A percentile compares a stretch with the other conserved stretches of the same genome.
Conservation (phyloP, 2,329 filamentous ascomycete species). For the Alternaria ethzedia region DNA sequence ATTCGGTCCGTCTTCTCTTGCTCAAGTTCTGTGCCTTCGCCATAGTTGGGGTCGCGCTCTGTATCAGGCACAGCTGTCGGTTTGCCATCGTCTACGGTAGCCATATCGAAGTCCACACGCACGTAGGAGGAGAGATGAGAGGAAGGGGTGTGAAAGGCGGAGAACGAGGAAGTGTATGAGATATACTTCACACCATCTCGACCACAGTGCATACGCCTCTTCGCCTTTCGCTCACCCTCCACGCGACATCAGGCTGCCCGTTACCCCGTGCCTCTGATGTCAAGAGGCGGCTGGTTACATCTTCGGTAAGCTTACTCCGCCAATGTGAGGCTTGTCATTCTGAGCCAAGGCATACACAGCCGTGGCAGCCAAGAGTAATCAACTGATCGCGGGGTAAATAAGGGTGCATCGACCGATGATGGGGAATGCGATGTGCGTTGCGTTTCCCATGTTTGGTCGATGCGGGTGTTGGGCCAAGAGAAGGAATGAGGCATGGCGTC, state of each 20-base stretch:
- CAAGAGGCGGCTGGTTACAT: constrained; percentile 21
- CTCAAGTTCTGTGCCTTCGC: constrained; percentile 19
- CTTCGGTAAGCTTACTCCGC: constrained; percentile 15
- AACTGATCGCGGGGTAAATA: constrained; percentile 11
- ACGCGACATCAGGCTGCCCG: background rate
- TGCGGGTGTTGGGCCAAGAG: constrained; percentile 19
- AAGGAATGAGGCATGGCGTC: constrained; percentile 30
- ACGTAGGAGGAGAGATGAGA: background rate
- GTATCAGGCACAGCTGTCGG: constrained; percentile 32
- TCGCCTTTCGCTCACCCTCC: background rate
- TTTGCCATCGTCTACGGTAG: constrained; percentile 14
- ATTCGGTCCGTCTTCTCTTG: constrained; percentile 29
- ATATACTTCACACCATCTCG: background rate
- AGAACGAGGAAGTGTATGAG: background rate
- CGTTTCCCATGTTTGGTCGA: constrained; percentile 13
- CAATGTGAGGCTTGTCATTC: constrained; percentile 21
- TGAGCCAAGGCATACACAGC: constrained; percentile 19
- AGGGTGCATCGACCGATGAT: constrained; percentile 18
- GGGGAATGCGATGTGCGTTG: constrained; percentile 3
- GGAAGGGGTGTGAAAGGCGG: background rate
- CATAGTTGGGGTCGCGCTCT: constrained; percentile 27
- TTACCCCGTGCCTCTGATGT: constrained; percentile 17
- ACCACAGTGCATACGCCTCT: background rate
- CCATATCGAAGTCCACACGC: constrained; percentile 3
- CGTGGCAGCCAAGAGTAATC: constrained; percentile 20